Evolutionary conservation across 2,329 filamentous ascomycete species (phyloP), one percentile per base, ranked within the genome.

Genomic region (Raffaelea arxii): DNA sequence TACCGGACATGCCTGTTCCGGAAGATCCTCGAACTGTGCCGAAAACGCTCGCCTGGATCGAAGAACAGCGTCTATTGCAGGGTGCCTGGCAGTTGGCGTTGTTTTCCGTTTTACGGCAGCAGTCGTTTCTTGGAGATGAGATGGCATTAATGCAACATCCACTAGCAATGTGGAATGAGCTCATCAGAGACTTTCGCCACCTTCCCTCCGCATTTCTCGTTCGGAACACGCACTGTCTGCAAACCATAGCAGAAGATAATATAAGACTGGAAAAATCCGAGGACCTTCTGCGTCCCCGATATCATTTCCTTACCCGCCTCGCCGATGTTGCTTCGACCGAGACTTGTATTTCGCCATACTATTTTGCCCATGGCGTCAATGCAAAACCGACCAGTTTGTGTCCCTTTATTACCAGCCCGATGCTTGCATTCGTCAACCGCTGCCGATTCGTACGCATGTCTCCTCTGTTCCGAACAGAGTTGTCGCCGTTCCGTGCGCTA

Each of bases 11-110:
- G 25, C 25, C 43, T 6, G 36, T 45, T 10, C 36, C 36, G 4
- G 11, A 22, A 6, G 12, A 32, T 5, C 4, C 21, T 12, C 9
- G 2, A 6, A 19, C 14, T 2, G n/a, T 5, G 7, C 3, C 16
- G 9, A 38, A 6, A 21, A 24, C 35, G 2, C 37, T 40, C 19
- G 21, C 3, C 3, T 32, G 18, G 36, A n/a, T 40, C 14, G 36
- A 45, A n/a, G 19, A 40, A n/a, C 12, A 24, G 19, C 36, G 43
- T 5, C 18, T 21, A 6, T 18, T 45, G 5, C 11, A 12, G 16
- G 43, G 43, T 4, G 36, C 36, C 19, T 45, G 43, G 36, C 37
- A 32, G 24, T 25, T 45, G 19, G 43, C 43, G 1, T n/a, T 23
- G 5, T 40, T 45, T 18, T 40, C 36, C 11, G 25, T 45, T 5